Evolutionary conservation across 2,329 filamentous ascomycete genomes (phyloP).

Genomic region (Thielaviopsis punctulata): DNA sequence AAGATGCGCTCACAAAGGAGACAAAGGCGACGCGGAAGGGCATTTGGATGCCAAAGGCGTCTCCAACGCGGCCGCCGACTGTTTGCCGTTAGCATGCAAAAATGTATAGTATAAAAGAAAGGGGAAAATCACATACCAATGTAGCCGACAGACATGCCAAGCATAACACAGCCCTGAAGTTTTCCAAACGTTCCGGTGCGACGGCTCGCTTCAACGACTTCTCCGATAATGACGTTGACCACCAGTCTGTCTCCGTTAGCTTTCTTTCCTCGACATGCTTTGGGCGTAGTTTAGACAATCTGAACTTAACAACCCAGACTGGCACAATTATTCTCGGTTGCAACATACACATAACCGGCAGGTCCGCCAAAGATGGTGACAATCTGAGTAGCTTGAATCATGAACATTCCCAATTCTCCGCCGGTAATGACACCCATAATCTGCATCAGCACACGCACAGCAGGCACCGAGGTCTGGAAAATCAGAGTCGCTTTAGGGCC

Average conservation of each 20-base stretch:
- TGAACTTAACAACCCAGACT: too few species aligned
- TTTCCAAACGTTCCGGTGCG: conserved; percentile 48
- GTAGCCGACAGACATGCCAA: conserved; percentile 47
- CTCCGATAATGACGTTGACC: conserved; percentile 50
- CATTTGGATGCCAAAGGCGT: conserved; percentile 41
- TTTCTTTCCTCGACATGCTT: background rate
- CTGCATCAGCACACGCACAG: conserved; percentile 44
- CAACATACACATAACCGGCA: conserved; percentile 42
- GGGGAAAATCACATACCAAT: conserved; percentile 27
- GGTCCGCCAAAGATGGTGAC: conserved; percentile 54
- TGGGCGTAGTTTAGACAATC: conserved; percentile 9
- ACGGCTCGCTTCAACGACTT: conserved; percentile 40
- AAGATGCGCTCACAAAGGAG: conserved; percentile 31
- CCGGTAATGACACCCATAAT: conserved; percentile 47
- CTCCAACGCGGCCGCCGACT: conserved; percentile 48
- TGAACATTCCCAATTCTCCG: conserved; percentile 43
- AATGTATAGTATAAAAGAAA: background rate
- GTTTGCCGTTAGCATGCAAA: background rate
- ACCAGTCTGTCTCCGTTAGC: conserved; percentile 29
- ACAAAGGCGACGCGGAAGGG: conserved; percentile 48
- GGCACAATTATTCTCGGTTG: fast-evolving
- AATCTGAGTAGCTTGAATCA: conserved; percentile 49
- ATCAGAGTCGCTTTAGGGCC: conserved; percentile 46
- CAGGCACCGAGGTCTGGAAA: conserved; percentile 46
- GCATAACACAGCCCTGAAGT: conserved; percentile 48